Conservation (phyloP, 768 basidiomycete species). For the Boletus eberwhitei region DNA sequence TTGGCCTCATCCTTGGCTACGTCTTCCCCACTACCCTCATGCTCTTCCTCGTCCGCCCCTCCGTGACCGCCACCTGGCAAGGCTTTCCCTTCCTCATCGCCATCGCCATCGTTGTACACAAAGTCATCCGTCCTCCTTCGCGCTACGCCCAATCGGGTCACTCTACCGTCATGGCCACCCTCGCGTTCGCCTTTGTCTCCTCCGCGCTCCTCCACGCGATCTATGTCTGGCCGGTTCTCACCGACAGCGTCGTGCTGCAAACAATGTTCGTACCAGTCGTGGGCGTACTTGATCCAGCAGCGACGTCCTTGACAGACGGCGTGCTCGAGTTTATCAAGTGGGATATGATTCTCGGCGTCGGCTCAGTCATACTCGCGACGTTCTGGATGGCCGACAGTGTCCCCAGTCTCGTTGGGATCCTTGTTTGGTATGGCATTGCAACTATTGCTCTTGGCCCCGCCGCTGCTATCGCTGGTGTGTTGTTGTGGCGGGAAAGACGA, state of each 20-base stretch:
- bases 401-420: constrained; percentile 32
- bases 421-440: constrained; percentile 43
- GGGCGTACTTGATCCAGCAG: not conserved
- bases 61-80: constrained; percentile 54
- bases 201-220: constrained; percentile 27
- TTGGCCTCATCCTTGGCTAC: constrained; percentile 44
- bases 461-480: constrained; percentile 45
- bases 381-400: constrained; percentile 45
- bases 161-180: constrained; percentile 17
- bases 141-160: constrained; percentile 18
- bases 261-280: constrained; percentile 14
- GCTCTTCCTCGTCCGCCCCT: constrained; percentile 39
- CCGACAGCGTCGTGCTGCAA: constrained; percentile 1
- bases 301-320: constrained; percentile 7
- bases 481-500: constrained; percentile 47
- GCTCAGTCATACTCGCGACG: constrained; percentile 41
- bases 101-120: constrained; percentile 39
- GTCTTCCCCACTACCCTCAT: constrained; percentile 47
- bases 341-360: constrained; percentile 42
- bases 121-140: constrained; percentile 34
- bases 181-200: constrained; percentile 16
- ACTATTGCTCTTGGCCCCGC: constrained; percentile 47
- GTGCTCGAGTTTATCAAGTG: constrained; percentile 46
- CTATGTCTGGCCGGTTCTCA: constrained; percentile 17
- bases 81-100: constrained; percentile 46